These are phyloP conservation scores for Pseudonitzschia multiseries DNA, from an alignment of 108 stramenopile species.

Conservation along the genomic window DNA sequence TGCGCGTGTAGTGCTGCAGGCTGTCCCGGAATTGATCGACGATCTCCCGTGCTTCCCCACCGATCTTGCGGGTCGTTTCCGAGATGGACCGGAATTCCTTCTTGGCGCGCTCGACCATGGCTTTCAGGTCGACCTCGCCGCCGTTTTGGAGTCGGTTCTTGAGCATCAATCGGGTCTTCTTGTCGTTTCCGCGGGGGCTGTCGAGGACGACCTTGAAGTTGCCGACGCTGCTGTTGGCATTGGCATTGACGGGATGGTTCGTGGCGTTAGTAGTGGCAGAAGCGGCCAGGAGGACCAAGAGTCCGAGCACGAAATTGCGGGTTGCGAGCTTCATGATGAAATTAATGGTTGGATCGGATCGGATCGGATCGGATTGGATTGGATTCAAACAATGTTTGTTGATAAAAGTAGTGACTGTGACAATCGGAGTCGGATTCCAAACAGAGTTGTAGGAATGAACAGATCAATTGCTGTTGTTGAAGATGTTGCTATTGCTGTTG, in stretches of 20 bases:
- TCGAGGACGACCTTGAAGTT: slow-evolving; percentile 28
- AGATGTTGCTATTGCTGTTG: no score
- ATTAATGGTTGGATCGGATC: background rate
- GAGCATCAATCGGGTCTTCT: slow-evolving; percentile 20
- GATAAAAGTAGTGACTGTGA: no score
- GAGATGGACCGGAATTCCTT: slow-evolving; percentile 17
- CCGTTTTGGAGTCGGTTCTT: slow-evolving; percentile 13
- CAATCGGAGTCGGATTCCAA: no score
- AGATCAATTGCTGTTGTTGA: no score
- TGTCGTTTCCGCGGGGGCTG: slow-evolving; percentile 19
- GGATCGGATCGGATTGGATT: no score
- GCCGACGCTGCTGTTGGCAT: background rate
- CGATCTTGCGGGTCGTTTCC: slow-evolving; percentile 11
- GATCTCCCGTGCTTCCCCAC: slow-evolving; percentile 11
- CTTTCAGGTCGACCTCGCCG: slow-evolving; percentile 9
- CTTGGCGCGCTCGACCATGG: slow-evolving; percentile 20
- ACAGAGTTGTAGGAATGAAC: no score
- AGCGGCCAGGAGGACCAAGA: background rate
- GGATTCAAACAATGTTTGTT: no score
- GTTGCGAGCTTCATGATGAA: background rate
- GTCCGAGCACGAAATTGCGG: background rate
- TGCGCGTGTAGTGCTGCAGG: slow-evolving; percentile 25
- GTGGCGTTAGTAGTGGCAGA: no score
- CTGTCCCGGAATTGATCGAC: slow-evolving; percentile 20
- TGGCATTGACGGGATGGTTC: no score